Base-by-base conservation (phyloP, 75 land plant species). In the Azolla pinnata region DNA sequence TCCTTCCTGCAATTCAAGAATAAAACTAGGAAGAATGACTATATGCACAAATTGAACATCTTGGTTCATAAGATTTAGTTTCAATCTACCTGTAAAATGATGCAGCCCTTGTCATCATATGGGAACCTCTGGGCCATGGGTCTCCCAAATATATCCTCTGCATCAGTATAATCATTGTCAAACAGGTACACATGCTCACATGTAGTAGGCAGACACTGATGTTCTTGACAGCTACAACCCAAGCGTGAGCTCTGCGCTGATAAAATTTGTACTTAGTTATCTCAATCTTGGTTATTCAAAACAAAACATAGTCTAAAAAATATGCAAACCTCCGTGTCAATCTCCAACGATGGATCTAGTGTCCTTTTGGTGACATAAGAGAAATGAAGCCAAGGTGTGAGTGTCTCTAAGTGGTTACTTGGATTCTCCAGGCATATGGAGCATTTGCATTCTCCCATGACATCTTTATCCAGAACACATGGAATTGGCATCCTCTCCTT, bases 151-250 rank as follows among this genome's bases (percentile, higher is more conserved):
- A 86, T 78, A 65, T 90, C 86, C 51, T 62, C 68, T 21, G 99
- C 96, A 63, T 79, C 84, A 60, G 82, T 79, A 69, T 86, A 78
- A 53, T 95, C 99, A 75, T 73, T 83, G 63, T 90, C 78, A 54
- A 89, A 90, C 54, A 95, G 79, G 29, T 84, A 79, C 2, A 89
- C 88, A 68, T 95, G 99, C 57, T 95, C 96, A 72, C 99, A 95
- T 4, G 64, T 58, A 25, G 62, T 73, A 3, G 96, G 64, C 61
- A 44, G 59, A 70, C 99, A 95, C 29, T 31, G 45, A 61, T 72
- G 58, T 50, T 62, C 38, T 18, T 65, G 27, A 42, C 96, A 89
- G 28, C 67, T 74, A 75, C 99, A 95, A 24, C 87, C 88, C 53
- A 95, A 55, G 58, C 85, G 87, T 33, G 77, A 73, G 63, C 80